Evolutionary conservation across 805 yeast species (phyloP).

Genomic region (Wickerhamiella cacticola): DNA sequence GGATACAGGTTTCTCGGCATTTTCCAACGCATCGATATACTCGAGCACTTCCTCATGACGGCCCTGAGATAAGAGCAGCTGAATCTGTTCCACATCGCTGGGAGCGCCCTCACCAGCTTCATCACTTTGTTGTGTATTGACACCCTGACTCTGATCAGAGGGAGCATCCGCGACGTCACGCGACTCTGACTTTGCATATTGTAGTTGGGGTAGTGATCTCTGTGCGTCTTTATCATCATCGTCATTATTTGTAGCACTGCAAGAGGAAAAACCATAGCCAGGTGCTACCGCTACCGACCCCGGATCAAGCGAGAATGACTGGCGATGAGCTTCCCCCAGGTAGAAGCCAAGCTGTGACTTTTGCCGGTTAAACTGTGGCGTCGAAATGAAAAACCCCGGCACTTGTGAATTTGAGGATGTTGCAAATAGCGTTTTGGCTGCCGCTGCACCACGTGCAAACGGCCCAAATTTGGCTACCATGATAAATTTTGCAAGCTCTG

Average conservation of each 20-base stretch:
- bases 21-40: conserved; percentile 5
- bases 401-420: conserved; percentile 25
- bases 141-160: too few relatives aligned
- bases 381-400: conserved; percentile 32
- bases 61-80: not conserved
- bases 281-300: conserved; percentile 5
- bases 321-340: conserved; percentile 16
- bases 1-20: conserved; percentile 13
- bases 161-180: not conserved
- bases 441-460: conserved; percentile 22
- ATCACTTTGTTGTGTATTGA: too few relatives aligned
- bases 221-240: conserved; percentile 14
- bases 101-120: not conserved
- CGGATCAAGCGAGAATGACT: conserved; percentile 16
- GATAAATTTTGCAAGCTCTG: not conserved
- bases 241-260: conserved; percentile 8
- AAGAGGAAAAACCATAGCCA: conserved; percentile 1
- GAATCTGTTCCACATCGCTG: not conserved
- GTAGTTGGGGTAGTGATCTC: not conserved
- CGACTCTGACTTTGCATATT: not conserved
- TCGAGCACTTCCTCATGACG: conserved; percentile 9
- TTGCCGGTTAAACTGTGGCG: conserved; percentile 31
- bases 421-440: conserved; percentile 32
- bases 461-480: conserved; percentile 11
- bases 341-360: conserved; percentile 28